Evolutionary conservation across 2,329 filamentous ascomycete genomes (phyloP).

Genomic region (Elsinoe necatrix): DNA sequence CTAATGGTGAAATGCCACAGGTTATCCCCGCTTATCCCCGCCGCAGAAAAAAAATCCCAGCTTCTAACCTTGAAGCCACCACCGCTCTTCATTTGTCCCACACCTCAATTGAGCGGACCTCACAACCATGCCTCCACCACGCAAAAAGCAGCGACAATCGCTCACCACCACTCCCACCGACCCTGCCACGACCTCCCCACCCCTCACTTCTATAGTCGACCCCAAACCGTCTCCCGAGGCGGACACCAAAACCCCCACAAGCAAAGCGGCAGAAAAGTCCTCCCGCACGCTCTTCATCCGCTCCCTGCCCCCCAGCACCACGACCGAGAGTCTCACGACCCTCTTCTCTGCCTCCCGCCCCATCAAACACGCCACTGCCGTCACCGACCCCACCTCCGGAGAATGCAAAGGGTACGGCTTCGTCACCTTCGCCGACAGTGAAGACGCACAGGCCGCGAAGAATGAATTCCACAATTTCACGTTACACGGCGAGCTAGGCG

Average conservation of each 20-base stretch:
- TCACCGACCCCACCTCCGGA: slow-evolving; percentile 77
- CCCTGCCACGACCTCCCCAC: slow-evolving; percentile 23
- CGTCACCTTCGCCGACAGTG: slow-evolving; percentile 88
- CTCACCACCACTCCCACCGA: slow-evolving; percentile 18
- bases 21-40: background rate
- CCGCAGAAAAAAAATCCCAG: slow-evolving; percentile 4
- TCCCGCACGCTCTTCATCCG: slow-evolving; percentile 70
- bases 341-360: slow-evolving; percentile 93
- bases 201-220: slow-evolving; percentile 14
- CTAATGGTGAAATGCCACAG: background rate
- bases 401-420: slow-evolving; percentile 89
- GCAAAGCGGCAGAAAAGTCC: slow-evolving; percentile 9
- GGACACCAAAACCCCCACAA: slow-evolving; percentile 15
- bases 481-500: slow-evolving; percentile 51
- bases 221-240: background rate
- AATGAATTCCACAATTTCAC: slow-evolving; percentile 70
- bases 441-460: slow-evolving; percentile 76
- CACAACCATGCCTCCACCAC: slow-evolving; percentile 31
- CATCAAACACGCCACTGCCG: slow-evolving; percentile 91
- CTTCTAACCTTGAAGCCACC: background rate
- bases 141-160: slow-evolving; percentile 36
- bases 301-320: slow-evolving; percentile 68
- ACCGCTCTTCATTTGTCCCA: background rate
- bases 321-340: slow-evolving; percentile 72
- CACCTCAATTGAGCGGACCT: background rate